phyloP scores from a whole-genome alignment of 257 asterid species.

The Asclepias syriaca region DNA sequence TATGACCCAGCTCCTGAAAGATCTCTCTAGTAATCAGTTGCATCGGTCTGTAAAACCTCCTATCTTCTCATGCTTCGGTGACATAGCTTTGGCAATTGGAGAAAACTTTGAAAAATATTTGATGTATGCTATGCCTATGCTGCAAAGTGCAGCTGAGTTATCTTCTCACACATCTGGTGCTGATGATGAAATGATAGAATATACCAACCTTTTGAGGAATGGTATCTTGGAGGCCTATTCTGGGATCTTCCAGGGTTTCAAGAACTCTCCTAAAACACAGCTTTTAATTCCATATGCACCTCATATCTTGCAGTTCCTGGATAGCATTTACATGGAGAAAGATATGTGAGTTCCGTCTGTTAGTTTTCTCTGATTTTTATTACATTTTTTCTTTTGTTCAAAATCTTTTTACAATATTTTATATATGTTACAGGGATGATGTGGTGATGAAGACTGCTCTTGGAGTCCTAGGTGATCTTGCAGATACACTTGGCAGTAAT shows the following conservation, averaged over 20 bases:
- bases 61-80: slow-evolving; percentile 32
- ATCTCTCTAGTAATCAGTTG: slow-evolving; percentile 24
- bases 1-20: slow-evolving; percentile 27
- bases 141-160: slow-evolving; percentile 29
- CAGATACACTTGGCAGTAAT: slow-evolving; percentile 87
- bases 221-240: slow-evolving; percentile 30
- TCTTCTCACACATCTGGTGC: slow-evolving; percentile 23
- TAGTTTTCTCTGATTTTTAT: not conserved
- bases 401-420: slow-evolving; percentile 12
- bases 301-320: slow-evolving; percentile 25
- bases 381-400: not conserved
- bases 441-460: slow-evolving; percentile 90
- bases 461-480: slow-evolving; percentile 89
- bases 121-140: slow-evolving; percentile 30
- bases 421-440: slow-evolving; percentile 60
- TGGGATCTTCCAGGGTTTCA: slow-evolving; percentile 29
- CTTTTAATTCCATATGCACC: slow-evolving; percentile 27
- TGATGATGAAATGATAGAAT: slow-evolving; percentile 28
- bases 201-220: slow-evolving; percentile 23
- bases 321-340: slow-evolving; percentile 29
- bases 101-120: slow-evolving; percentile 28
- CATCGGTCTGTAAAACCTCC: slow-evolving; percentile 34
- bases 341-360: slow-evolving; percentile 21
- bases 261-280: slow-evolving; percentile 27
- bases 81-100: slow-evolving; percentile 28